Evolutionary conservation across 2,329 filamentous ascomycete genomes (phyloP).

Genomic region (Pestalotiopsis fici): DNA sequence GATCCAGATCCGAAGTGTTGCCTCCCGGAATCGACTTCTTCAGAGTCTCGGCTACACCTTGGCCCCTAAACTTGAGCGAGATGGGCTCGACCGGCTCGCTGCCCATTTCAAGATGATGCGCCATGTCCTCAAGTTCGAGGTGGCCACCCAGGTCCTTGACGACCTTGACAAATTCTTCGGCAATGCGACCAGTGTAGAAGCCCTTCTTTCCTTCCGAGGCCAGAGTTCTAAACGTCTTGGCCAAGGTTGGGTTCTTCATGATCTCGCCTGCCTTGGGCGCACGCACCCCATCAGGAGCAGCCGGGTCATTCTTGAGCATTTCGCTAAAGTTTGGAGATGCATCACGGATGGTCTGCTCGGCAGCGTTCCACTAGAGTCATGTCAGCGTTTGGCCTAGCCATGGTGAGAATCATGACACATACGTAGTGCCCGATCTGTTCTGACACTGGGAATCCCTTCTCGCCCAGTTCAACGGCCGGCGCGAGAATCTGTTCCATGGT

Average conservation of each 20-base stretch:
- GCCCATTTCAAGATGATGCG: constrained; percentile 67
- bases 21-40: constrained; percentile 34
- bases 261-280: constrained; percentile 82
- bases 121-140: constrained; percentile 77
- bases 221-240: constrained; percentile 77
- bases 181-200: constrained; percentile 86
- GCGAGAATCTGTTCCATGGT: constrained; percentile 74
- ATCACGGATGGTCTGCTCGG: constrained; percentile 63
- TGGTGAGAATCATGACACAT: constrained; percentile 32
- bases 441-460: constrained; percentile 87
- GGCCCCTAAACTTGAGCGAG: constrained; percentile 74
- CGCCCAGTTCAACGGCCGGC: constrained; percentile 83
- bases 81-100: constrained; percentile 85
- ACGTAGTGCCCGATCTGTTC: constrained; percentile 73
- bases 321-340: constrained; percentile 87
- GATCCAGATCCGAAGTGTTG: constrained; percentile 37
- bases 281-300: constrained; percentile 68
- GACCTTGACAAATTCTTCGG: constrained; percentile 77
- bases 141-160: constrained; percentile 75
- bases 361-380: constrained; percentile 65
- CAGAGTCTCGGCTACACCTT: constrained; percentile 40
- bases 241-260: constrained; percentile 82
- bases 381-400: not conserved
- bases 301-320: constrained; percentile 79
- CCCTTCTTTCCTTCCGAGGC: constrained; percentile 82